Evolutionary conservation across 805 yeast species (phyloP).

Genomic region (Ogataea trehaloabstinens): DNA sequence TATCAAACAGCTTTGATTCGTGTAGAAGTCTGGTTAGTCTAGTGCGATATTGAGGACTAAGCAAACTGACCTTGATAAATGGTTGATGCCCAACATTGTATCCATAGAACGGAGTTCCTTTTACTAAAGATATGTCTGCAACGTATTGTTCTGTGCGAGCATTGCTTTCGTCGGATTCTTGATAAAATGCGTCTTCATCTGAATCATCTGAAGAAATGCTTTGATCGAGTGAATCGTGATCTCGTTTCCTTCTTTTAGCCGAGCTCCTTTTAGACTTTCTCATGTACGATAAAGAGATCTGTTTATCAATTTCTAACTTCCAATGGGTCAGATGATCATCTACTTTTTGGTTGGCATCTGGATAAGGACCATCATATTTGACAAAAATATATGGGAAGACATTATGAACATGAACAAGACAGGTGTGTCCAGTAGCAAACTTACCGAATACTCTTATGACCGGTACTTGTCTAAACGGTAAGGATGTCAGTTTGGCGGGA

Average conservation of each 20-base stretch:
- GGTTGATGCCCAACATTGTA: conserved; percentile 63
- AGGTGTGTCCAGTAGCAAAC: conserved; percentile 56
- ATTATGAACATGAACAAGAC: conserved; percentile 76
- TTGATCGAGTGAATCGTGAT: background rate
- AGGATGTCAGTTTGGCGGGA: conserved; percentile 8
- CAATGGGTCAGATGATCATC: conserved; percentile 37
- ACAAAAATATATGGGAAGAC: conserved; percentile 78
- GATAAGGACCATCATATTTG: conserved; percentile 47
- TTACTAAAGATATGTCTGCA: conserved; percentile 62
- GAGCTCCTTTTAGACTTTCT: conserved; percentile 5
- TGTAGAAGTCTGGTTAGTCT: conserved; percentile 50
- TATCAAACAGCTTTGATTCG: conserved; percentile 41
- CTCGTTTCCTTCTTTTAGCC: conserved; percentile 4
- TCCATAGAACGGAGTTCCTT: conserved; percentile 83
- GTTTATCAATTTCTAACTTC: conserved; percentile 43
- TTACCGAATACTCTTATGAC: conserved; percentile 76
- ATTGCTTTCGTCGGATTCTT: conserved; percentile 13
- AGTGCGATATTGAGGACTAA: conserved; percentile 58
- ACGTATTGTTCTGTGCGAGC: conserved; percentile 37
- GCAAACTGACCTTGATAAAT: conserved; percentile 65
- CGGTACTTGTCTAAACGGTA: conserved; percentile 55
- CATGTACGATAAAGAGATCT: conserved; percentile 38
- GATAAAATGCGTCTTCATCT: conserved; percentile 8
- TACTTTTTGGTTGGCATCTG: conserved; percentile 21
- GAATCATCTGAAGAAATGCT: conserved; percentile 7